Conservation (phyloP, 2,329 filamentous ascomycete genomes). For the Nigrograna mackinnonii region DNA sequence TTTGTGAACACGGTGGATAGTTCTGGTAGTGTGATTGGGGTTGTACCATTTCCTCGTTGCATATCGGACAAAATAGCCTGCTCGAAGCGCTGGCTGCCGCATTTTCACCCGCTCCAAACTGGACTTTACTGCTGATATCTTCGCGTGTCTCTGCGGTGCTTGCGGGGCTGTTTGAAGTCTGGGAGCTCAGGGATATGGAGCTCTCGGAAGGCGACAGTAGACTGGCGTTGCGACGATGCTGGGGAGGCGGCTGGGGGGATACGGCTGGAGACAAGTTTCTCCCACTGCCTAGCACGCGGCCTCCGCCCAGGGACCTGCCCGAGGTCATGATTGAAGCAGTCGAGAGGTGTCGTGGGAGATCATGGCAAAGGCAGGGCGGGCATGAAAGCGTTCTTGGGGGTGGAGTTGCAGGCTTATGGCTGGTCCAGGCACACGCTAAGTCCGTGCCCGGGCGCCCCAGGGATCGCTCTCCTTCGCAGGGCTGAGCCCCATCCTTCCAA, state of each 20-base stretch:
- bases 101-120: conserved; percentile 63
- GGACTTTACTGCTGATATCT: conserved; percentile 81
- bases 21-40: no score
- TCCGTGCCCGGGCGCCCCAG: neutral
- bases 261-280: conserved; percentile 74
- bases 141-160: conserved; percentile 69
- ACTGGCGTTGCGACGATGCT: conserved; percentile 48
- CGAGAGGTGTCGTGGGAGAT: conserved; percentile 18
- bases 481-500: no score
- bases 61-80: conserved; percentile 92
- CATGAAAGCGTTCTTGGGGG: no score
- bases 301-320: conserved; percentile 78
- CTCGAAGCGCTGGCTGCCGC: conserved; percentile 62
- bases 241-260: conserved; percentile 37
- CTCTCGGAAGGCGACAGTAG: conserved; percentile 69
- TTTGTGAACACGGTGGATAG: neutral
- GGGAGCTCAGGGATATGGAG: conserved; percentile 77
- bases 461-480: neutral
- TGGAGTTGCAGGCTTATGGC: no score
- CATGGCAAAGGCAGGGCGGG: conserved; percentile 12
- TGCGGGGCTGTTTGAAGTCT: conserved; percentile 71
- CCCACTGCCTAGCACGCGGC: conserved; percentile 85
- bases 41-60: conserved; percentile 94
- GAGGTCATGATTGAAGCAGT: conserved; percentile 36
- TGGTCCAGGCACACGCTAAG: conserved; percentile 11